A percentile compares a stretch with the other conserved stretches of the same genome.
These are phyloP conservation scores for Cryoendolithus antarcticus DNA, from an alignment of 2,329 filamentous ascomycete species.

Conservation along the genomic window DNA sequence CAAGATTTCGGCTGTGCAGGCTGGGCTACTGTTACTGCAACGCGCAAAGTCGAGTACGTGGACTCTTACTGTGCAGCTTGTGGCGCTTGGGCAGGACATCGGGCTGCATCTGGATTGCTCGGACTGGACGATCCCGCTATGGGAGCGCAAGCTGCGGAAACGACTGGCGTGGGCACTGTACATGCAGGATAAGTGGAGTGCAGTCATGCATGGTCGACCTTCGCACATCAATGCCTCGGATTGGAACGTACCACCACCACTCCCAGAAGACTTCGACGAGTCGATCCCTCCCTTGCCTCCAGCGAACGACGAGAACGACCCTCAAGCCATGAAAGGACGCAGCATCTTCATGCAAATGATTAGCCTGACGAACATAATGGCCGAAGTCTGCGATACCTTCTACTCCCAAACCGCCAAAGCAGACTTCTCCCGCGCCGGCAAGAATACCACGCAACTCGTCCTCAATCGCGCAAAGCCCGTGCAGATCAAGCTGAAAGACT, in stretches of 20 bases:
- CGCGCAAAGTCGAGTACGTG: conserved; percentile 67
- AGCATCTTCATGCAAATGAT: conserved; percentile 66
- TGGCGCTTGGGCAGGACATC: conserved; percentile 76
- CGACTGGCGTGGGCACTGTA: conserved; percentile 83
- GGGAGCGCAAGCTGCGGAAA: conserved; percentile 77
- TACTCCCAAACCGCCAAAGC: conserved; percentile 69
- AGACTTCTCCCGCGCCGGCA: conserved; percentile 52
- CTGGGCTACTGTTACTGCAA: conserved; percentile 62
- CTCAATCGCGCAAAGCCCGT: conserved; percentile 68
- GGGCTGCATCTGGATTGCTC: conserved; percentile 82
- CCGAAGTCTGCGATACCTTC: conserved; percentile 71
- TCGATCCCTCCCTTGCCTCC: conserved; percentile 35
- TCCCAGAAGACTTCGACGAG: conserved; percentile 59
- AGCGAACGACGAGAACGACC: conserved; percentile 42
- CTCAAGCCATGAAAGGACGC: conserved; percentile 54
- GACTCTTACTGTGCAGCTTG: conserved; percentile 74
- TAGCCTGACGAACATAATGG: conserved; percentile 59
- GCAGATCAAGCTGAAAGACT: conserved; percentile 70
- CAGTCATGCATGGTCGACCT: conserved; percentile 71
- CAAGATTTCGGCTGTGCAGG: conserved; percentile 70
- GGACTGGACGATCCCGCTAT: conserved; percentile 73
- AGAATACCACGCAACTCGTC: conserved; percentile 59
- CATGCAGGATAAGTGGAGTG: conserved; percentile 91
- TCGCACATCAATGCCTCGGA: conserved; percentile 60
- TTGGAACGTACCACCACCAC: conserved; percentile 64